A percentile compares a stretch with the other conserved stretches of the same genome.
These are phyloP conservation scores for Leptosphaerulina australis DNA, from an alignment of 2,329 filamentous ascomycete species.

Conservation along the genomic window DNA sequence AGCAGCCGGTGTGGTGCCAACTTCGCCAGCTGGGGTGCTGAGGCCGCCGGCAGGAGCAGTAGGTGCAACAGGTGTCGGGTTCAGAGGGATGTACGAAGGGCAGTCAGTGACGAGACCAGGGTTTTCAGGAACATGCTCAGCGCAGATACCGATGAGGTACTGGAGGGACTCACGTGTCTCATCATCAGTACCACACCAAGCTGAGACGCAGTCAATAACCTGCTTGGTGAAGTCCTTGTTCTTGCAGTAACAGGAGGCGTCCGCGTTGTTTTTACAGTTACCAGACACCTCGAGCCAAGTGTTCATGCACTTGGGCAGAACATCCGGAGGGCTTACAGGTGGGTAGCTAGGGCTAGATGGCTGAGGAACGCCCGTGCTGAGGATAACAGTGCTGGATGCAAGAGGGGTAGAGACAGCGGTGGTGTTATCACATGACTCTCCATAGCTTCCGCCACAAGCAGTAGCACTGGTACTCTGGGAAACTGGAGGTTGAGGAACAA, in stretches of 20 bases:
- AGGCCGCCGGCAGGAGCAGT: constrained; percentile 25
- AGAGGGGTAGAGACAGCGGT: constrained; percentile 13
- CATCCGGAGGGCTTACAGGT: constrained; percentile 60
- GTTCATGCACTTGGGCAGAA: constrained; percentile 88
- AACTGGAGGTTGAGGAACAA: constrained; percentile 2
- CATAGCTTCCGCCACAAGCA: constrained; percentile 20
- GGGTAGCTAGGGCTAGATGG: constrained; percentile 33
- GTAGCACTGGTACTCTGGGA: constrained; percentile 5
- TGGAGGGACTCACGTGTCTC: constrained; percentile 73
- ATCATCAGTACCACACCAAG: constrained; percentile 68
- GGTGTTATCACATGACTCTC: constrained; percentile 24
- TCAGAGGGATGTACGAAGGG: constrained; percentile 61
- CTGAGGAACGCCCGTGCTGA: constrained; percentile 23
- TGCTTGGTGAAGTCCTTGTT: constrained; percentile 74
- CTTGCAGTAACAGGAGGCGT: constrained; percentile 86
- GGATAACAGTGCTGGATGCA: constrained; percentile 12
- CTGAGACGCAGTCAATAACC: constrained; percentile 80
- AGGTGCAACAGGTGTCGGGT: constrained; percentile 28
- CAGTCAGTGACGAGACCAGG: constrained; percentile 83
- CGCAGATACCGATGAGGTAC: constrained; percentile 93
- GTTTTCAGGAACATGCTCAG: constrained; percentile 73
- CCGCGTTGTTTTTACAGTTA: constrained; percentile 82
- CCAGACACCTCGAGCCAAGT: constrained; percentile 76
- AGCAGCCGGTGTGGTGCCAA: constrained; percentile 16
- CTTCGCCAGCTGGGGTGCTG: constrained; percentile 21